These are phyloP conservation scores for Sparassis latifolia DNA, from an alignment of 1,284 basidiomycete species.

Conservation along the genomic window DNA sequence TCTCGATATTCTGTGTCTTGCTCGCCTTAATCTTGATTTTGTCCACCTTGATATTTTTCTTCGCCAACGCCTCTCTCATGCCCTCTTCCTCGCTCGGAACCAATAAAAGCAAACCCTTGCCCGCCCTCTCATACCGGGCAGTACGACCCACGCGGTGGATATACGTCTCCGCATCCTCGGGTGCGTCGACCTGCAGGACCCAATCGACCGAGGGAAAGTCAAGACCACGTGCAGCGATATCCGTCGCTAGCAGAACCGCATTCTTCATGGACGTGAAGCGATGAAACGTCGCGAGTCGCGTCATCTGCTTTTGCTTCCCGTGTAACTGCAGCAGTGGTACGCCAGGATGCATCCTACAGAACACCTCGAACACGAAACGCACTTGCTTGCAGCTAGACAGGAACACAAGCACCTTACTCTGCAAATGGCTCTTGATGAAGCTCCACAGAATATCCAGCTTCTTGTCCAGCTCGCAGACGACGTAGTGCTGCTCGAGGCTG, in stretches of 20 bases:
- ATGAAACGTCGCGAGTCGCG: slow-evolving; percentile 77
- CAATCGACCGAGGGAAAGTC: slow-evolving; percentile 98
- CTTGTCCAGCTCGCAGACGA: slow-evolving; percentile 75
- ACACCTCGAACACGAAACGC: slow-evolving; percentile 94
- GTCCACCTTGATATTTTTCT: slow-evolving; percentile 71
- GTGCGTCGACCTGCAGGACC: slow-evolving; percentile 97
- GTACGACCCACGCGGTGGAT: slow-evolving; percentile 97
- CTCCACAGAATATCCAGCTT: slow-evolving; percentile 93
- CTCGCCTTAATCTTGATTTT: slow-evolving; percentile 90
- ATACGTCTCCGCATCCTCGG: slow-evolving; percentile 97
- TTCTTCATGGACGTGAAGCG: slow-evolving; percentile 77
- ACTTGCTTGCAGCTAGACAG: slow-evolving; percentile 96
- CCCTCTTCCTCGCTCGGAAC: slow-evolving; percentile 91
- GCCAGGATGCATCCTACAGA: slow-evolving; percentile 93
- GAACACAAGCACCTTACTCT: slow-evolving; percentile 91
- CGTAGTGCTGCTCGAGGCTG: slow-evolving; percentile 88
- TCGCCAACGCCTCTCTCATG: slow-evolving; percentile 67
- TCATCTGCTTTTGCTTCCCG: slow-evolving; percentile 95
- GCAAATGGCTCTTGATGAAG: slow-evolving; percentile 93
- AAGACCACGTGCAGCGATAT: slow-evolving; percentile 93
- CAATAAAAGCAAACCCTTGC: slow-evolving; percentile 81
- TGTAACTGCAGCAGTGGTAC: slow-evolving; percentile 88
- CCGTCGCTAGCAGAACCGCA: slow-evolving; percentile 89
- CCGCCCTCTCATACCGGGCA: slow-evolving; percentile 88
- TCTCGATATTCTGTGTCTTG: slow-evolving; percentile 82